A percentile compares a stretch with the other conserved stretches of the same genome.
Evolutionary conservation across 1,139 yeast species (phyloP).

Genomic region (Kluyveromyces sp.): DNA sequence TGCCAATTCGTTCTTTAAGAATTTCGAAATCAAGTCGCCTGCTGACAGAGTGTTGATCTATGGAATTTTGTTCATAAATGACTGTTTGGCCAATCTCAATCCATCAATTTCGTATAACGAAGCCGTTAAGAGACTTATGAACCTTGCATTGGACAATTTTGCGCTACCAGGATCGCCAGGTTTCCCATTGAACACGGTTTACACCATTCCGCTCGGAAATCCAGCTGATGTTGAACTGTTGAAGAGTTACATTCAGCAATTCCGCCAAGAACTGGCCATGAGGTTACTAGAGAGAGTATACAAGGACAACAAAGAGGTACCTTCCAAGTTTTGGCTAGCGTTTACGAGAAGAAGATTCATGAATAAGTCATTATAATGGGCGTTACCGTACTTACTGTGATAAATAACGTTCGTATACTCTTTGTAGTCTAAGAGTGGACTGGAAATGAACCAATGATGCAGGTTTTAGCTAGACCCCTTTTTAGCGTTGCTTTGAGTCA

Average conservation of each 20-base stretch:
- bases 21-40: conserved; percentile 93
- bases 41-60: conserved; percentile 92
- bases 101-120: conserved; percentile 46
- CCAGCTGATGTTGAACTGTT: conserved; percentile 72
- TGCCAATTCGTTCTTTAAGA: conserved; percentile 92
- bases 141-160: conserved; percentile 80
- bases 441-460: background rate
- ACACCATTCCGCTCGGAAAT: conserved; percentile 61
- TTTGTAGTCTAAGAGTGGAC: too few relatives aligned
- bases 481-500: conserved; percentile 10
- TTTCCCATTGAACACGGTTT: conserved; percentile 83
- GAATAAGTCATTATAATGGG: conserved; percentile 58
- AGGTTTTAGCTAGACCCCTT: background rate
- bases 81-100: conserved; percentile 63
- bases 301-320: conserved; percentile 42
- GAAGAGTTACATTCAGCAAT: conserved; percentile 76
- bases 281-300: conserved; percentile 73
- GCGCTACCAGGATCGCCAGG: conserved; percentile 93
- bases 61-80: conserved; percentile 87
- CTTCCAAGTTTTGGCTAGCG: conserved; percentile 89
- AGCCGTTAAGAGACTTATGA: conserved; percentile 68
- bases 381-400: too few relatives aligned
- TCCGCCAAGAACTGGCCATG: conserved; percentile 87
- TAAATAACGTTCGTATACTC: background rate
- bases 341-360: conserved; percentile 91